These are phyloP conservation scores for Diaporthe sp. DNA, from an alignment of 2,329 filamentous ascomycete genomes.

Conservation along the genomic window DNA sequence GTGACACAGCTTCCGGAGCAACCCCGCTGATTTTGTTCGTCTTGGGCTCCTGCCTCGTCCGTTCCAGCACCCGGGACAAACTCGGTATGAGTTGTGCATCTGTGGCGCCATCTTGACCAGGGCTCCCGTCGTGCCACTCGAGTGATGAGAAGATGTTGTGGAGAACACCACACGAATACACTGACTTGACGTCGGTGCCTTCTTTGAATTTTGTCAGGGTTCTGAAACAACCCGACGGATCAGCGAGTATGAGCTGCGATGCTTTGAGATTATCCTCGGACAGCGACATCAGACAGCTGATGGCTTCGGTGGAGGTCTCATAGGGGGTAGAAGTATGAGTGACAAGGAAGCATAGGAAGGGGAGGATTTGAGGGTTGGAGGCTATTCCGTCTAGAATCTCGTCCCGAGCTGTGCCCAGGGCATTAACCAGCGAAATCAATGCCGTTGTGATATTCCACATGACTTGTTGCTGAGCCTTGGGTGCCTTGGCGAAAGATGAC, in stretches of 20 bases:
- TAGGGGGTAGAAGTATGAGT: conserved; percentile 51
- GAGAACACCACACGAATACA: conserved; percentile 69
- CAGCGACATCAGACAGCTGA: conserved; percentile 67
- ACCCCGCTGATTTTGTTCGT: conserved; percentile 45
- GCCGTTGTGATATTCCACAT: conserved; percentile 66
- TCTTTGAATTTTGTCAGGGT: conserved; percentile 60
- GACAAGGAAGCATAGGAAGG: conserved; percentile 66
- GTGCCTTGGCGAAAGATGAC: conserved; percentile 55
- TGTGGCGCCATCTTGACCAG: conserved; percentile 58
- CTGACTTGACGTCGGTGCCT: conserved; percentile 57
- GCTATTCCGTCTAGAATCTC: conserved; percentile 68
- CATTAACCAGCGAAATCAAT: conserved; percentile 62
- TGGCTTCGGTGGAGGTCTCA: conserved; percentile 57
- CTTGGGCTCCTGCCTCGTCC: conserved; percentile 41
- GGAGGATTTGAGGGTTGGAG: conserved; percentile 57
- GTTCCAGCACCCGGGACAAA: conserved; percentile 53
- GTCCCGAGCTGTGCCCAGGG: conserved; percentile 68
- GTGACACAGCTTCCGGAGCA: conserved; percentile 59
- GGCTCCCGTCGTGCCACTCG: conserved; percentile 62
- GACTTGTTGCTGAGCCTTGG: conserved; percentile 64
- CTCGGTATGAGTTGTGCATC: conserved; percentile 62
- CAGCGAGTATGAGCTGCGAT: conserved; percentile 62
- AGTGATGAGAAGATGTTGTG: conserved; percentile 70
- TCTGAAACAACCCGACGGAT: conserved; percentile 59
- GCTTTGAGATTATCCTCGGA: conserved; percentile 69